These are phyloP conservation scores for Kockovaella imperatae DNA, from an alignment of 768 basidiomycete species.

Conservation along the genomic window DNA sequence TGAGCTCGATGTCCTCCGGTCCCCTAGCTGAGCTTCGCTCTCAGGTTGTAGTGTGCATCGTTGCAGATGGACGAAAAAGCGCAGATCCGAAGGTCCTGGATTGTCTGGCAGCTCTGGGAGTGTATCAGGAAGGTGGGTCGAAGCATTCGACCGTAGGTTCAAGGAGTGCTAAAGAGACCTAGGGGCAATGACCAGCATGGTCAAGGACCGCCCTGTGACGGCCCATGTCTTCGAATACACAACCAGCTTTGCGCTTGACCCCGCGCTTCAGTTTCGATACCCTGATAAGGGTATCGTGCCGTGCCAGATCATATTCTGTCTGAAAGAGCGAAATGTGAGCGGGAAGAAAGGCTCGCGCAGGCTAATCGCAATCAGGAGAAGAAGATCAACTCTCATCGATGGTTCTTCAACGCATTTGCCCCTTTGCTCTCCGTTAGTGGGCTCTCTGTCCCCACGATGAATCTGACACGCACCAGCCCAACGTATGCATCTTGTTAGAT, in stretches of 20 bases:
- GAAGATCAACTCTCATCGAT: constrained; percentile 93
- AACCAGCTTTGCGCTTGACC: constrained; percentile 43
- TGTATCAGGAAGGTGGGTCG: constrained; percentile 42
- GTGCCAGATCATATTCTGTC: constrained; percentile 69
- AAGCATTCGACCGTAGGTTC: background rate
- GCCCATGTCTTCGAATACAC: constrained; percentile 77
- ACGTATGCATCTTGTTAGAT: constrained; percentile 83
- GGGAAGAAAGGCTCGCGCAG: constrained; percentile 1
- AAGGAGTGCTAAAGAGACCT: constrained; percentile 3
- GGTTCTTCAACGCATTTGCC: constrained; percentile 95
- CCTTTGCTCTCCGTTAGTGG: constrained; percentile 64
- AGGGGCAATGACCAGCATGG: constrained; percentile 55
- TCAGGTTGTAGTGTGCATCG: constrained; percentile 76
- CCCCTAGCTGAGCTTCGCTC: constrained; percentile 1
- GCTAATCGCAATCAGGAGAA: constrained; percentile 54
- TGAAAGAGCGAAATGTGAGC: constrained; percentile 63
- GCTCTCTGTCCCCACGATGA: no score
- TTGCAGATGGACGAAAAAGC: constrained; percentile 75
- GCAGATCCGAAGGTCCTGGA: constrained; percentile 57
- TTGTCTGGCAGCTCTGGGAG: constrained; percentile 43
- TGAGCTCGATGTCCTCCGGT: constrained; percentile 8
- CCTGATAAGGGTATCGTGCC: constrained; percentile 74
- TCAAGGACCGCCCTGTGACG: constrained; percentile 65
- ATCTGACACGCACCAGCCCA: constrained; percentile 61
- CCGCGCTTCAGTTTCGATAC: constrained; percentile 43